Evolutionary conservation across 1,284 basidiomycete genomes (phyloP).

Genomic region (Somion occarium): DNA sequence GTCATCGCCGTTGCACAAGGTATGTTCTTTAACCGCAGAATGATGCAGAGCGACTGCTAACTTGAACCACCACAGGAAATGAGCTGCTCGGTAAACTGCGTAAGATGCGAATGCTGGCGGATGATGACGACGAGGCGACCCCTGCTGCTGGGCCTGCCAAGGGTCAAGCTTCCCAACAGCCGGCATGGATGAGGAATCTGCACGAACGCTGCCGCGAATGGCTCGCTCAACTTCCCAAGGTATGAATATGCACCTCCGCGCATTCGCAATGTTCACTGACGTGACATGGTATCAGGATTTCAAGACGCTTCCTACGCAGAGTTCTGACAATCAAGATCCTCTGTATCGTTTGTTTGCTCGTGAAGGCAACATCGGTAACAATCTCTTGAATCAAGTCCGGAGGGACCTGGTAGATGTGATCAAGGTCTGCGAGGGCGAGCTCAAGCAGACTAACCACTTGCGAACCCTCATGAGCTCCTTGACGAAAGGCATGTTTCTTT

Average conservation of each 20-base stretch:
- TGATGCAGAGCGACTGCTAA: too few species aligned
- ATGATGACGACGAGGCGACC: constrained; percentile 71
- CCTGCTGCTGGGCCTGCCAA: constrained; percentile 48
- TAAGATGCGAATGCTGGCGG: constrained; percentile 87
- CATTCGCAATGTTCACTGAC: not conserved
- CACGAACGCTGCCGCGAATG: constrained; percentile 80
- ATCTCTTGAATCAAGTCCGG: constrained; percentile 72
- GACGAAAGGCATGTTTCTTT: constrained; percentile 67
- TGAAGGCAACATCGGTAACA: constrained; percentile 79
- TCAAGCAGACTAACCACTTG: constrained; percentile 94
- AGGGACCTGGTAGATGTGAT: constrained; percentile 79
- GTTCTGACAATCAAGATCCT: constrained; percentile 74
- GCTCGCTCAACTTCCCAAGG: constrained; percentile 72
- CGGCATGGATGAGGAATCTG: constrained; percentile 89
- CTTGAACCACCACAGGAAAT: constrained; percentile 55
- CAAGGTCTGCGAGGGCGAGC: constrained; percentile 78
- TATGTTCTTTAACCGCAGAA: too few species aligned
- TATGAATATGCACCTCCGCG: constrained; percentile 35
- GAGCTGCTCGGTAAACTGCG: constrained; percentile 80
- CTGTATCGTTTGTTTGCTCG: constrained; percentile 84
- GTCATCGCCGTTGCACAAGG: constrained; percentile 91
- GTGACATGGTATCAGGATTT: constrained; percentile 42
- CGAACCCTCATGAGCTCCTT: constrained; percentile 83
- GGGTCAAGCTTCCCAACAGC: constrained; percentile 65
- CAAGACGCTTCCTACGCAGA: constrained; percentile 57